A percentile compares a stretch with the other conserved stretches of the same genome.
Evolutionary conservation across 192 early-diverging fungal species (phyloP).

Genomic region (Mortierella alpina): DNA sequence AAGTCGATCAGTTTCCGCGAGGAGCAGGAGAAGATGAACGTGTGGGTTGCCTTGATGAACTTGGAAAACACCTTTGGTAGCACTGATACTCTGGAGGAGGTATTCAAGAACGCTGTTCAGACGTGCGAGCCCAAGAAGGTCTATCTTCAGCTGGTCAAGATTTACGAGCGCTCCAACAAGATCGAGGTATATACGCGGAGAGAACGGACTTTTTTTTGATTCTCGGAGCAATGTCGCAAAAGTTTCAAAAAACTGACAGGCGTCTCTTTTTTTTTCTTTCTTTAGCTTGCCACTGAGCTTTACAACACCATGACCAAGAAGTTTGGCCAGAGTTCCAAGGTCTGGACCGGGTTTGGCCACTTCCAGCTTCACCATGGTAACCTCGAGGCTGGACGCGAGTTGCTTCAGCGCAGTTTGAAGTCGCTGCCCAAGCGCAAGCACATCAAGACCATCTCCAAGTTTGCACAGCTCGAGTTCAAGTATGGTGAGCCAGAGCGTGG

Average conservation of each 20-base stretch:
- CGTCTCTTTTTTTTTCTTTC: slow-evolving; percentile 2
- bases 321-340: slow-evolving; percentile 90
- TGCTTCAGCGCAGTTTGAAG: slow-evolving; percentile 84
- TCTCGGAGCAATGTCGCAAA: neutral
- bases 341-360: slow-evolving; percentile 89
- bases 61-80: slow-evolving; percentile 96
- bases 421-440: slow-evolving; percentile 95
- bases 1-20: slow-evolving; percentile 92
- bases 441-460: slow-evolving; percentile 93
- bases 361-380: slow-evolving; percentile 83
- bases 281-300: slow-evolving; percentile 70
- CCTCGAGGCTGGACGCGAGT: slow-evolving; percentile 79
- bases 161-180: slow-evolving; percentile 91
- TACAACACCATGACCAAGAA: slow-evolving; percentile 83
- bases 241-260: neutral
- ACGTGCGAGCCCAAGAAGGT: slow-evolving; percentile 92
- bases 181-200: slow-evolving; percentile 57
- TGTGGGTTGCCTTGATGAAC: slow-evolving; percentile 97
- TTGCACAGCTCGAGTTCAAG: slow-evolving; percentile 98
- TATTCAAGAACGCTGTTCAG: slow-evolving; percentile 88
- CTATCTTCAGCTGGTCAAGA: slow-evolving; percentile 87
- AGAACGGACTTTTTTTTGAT: neutral
- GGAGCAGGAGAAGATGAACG: slow-evolving; percentile 96
- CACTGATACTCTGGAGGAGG: slow-evolving; percentile 76
- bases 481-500: slow-evolving; percentile 97